phyloP scores from a whole-genome alignment of 768 basidiomycete species.

The Dentipellis fragilis region DNA sequence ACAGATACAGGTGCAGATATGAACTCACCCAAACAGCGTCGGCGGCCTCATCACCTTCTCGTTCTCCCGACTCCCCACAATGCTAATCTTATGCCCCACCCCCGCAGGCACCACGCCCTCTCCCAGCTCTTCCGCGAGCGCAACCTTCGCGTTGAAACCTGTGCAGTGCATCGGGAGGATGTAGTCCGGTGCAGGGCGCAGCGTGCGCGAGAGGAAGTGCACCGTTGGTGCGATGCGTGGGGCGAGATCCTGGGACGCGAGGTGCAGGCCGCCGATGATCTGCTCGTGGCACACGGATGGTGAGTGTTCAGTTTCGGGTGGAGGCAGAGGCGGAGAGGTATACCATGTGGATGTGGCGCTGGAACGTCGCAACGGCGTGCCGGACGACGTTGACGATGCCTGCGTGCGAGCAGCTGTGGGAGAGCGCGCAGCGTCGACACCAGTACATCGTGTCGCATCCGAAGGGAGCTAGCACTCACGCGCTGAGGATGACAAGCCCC shows the following conservation, averaged over 20 bases:
- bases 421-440: neutral
- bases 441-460: neutral
- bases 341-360: slow-evolving; percentile 71
- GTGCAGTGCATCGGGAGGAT: slow-evolving; percentile 82
- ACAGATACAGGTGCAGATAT: no score
- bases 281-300: slow-evolving; percentile 21
- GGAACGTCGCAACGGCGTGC: slow-evolving; percentile 53
- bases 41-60: slow-evolving; percentile 19
- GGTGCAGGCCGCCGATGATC: slow-evolving; percentile 77
- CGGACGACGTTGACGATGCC: slow-evolving; percentile 79
- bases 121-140: slow-evolving; percentile 58
- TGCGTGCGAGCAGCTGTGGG: slow-evolving; percentile 56
- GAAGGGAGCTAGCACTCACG: slow-evolving; percentile 35
- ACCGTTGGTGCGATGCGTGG: slow-evolving; percentile 61
- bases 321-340: neutral
- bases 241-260: slow-evolving; percentile 60
- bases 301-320: neutral
- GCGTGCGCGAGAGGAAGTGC: slow-evolving; percentile 50
- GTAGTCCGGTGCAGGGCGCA: slow-evolving; percentile 57
- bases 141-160: slow-evolving; percentile 68
- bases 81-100: slow-evolving; percentile 54
- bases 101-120: slow-evolving; percentile 73
- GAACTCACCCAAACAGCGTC: no score
- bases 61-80: slow-evolving; percentile 36
- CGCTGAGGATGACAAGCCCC: slow-evolving; percentile 75